These are phyloP conservation scores for Pseudoneurospora amorphoporcata DNA, from an alignment of 495 filamentous ascomycete species.

Conservation along the genomic window DNA sequence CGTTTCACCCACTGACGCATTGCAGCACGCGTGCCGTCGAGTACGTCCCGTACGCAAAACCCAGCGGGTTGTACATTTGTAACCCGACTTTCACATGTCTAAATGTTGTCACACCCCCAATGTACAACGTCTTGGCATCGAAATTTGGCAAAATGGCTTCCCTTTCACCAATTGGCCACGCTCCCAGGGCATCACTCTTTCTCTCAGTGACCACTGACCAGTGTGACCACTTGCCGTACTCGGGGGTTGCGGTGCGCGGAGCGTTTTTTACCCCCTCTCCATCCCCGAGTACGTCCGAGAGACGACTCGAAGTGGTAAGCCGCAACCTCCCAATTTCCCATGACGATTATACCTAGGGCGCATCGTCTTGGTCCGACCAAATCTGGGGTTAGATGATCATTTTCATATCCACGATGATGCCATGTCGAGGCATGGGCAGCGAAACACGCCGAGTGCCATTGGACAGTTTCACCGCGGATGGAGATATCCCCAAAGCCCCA, in stretches of 20 bases:
- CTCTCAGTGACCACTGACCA: too few species aligned
- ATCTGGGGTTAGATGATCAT: background rate
- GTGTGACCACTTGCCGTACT: background rate
- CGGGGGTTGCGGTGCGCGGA: too few species aligned
- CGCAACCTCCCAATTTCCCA: background rate
- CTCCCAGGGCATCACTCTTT: background rate
- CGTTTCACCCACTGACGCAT: background rate
- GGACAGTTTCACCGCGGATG: background rate
- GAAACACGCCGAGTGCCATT: background rate
- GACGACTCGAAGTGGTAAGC: background rate
- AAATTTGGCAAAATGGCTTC: background rate
- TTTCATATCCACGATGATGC: background rate
- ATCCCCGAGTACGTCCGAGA: background rate
- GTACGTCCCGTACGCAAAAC: background rate
- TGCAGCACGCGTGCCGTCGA: background rate
- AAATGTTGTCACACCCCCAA: background rate
- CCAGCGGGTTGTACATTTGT: background rate
- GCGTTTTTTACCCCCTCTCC: too few species aligned
- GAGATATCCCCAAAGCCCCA: background rate
- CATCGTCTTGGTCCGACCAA: background rate
- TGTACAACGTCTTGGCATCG: background rate
- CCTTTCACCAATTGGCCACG: background rate
- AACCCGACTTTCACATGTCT: background rate
- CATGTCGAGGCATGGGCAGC: background rate
- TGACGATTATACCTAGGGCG: background rate